Conservation (phyloP, 2,329 filamentous ascomycete genomes). For the Graphiopsis chlorocephala region DNA sequence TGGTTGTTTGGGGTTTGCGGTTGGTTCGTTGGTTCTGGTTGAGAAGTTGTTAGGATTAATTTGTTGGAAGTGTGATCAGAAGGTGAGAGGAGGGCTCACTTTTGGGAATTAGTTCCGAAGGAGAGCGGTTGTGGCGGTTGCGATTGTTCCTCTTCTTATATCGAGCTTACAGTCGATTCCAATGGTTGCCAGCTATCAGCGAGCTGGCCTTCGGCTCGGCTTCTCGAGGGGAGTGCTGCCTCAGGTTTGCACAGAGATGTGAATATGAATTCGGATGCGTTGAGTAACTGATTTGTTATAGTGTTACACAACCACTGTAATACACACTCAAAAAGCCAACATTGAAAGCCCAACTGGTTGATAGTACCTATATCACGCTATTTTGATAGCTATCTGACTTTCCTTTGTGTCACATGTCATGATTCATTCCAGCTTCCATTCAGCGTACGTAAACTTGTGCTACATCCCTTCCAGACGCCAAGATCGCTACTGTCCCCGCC, state of each 20-base stretch:
- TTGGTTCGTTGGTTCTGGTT: neutral
- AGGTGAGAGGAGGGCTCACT: neutral
- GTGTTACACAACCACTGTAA: too few species aligned
- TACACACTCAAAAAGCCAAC: too few species aligned
- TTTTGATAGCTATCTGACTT: too few species aligned
- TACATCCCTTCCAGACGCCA: neutral
- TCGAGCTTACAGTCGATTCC: neutral
- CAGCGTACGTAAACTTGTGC: neutral
- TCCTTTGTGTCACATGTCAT: too few species aligned
- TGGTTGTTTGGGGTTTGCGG: conserved; percentile 23
- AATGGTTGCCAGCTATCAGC: neutral
- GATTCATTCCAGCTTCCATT: too few species aligned
- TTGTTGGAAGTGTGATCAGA: neutral
- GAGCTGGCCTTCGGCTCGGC: conserved; percentile 11
- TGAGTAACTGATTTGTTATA: too few species aligned
- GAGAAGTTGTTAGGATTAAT: neutral
- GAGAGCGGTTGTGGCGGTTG: neutral
- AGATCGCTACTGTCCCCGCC: neutral
- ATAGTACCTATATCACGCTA: too few species aligned
- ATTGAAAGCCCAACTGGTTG: too few species aligned
- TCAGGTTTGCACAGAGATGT: neutral
- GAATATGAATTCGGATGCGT: too few species aligned
- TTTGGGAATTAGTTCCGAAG: neutral
- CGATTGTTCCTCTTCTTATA: neutral
- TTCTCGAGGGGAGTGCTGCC: neutral